Evolutionary conservation across 73 alveolate species (phyloP).

Genomic region (Paramecium pentaurelia): DNA sequence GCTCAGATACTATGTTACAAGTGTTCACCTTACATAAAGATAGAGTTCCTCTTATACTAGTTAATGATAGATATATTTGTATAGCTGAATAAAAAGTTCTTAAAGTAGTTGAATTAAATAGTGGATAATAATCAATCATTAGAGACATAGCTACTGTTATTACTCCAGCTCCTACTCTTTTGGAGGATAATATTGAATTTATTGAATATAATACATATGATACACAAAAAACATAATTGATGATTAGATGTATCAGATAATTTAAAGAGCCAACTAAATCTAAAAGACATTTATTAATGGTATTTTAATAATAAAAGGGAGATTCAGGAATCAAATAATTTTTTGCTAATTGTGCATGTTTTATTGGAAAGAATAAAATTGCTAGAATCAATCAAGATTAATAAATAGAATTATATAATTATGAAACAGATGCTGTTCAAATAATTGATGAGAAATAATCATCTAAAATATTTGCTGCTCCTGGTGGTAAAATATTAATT

Average conservation of each 20-base stretch:
- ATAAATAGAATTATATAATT: not conserved
- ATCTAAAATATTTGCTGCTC: not conserved
- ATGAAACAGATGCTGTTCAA: constrained; percentile 58
- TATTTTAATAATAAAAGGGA: not conserved
- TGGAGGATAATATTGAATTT: constrained; percentile 61
- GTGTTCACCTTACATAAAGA: constrained; percentile 86
- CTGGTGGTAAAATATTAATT: constrained; percentile 26
- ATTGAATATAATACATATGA: constrained; percentile 62
- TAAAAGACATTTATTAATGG: not conserved
- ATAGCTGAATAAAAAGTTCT: constrained; percentile 60
- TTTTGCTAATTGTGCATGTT: constrained; percentile 5
- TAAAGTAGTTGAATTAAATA: not conserved
- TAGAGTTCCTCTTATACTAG: constrained; percentile 67
- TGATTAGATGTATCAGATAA: constrained; percentile 8
- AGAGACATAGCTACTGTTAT: not conserved
- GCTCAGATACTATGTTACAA: constrained; percentile 79
- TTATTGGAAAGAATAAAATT: not conserved
- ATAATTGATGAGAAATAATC: not conserved
- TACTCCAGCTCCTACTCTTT: constrained; percentile 46
- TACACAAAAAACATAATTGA: constrained; percentile 3
- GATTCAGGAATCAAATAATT: not conserved
- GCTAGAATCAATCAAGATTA: not conserved
- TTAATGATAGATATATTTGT: constrained; percentile 56
- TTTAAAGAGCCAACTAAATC: not conserved
- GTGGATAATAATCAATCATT: not conserved